Percentiles rank a stretch among this genome's conserved stretches.
Conservation (phyloP, 2,329 filamentous ascomycete genomes). For the Verticillium longisporum region DNA sequence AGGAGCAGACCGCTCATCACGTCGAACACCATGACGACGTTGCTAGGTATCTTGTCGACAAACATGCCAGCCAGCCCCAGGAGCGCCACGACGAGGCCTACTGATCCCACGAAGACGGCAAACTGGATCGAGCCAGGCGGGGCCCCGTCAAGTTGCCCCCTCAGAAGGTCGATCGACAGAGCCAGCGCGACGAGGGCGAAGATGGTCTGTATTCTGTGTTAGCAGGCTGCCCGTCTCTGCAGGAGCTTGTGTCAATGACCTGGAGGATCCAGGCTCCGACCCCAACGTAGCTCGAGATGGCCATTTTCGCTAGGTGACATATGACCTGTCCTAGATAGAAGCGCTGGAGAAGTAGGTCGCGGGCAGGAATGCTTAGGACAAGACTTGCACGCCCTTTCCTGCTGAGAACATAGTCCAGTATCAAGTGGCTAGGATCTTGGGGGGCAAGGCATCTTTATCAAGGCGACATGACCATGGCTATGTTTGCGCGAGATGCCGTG, state of each 20-base stretch:
- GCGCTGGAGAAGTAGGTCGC: background rate
- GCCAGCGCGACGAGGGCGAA: constrained; percentile 9
- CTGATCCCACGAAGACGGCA: constrained; percentile 6
- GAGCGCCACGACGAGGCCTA: constrained; percentile 4
- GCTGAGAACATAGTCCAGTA: no score
- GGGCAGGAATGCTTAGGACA: no score
- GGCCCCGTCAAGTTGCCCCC: background rate
- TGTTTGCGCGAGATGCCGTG: no score
- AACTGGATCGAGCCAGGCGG: constrained; percentile 6
- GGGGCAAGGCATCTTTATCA: no score
- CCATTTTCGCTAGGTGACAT: background rate
- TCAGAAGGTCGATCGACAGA: constrained; percentile 4
- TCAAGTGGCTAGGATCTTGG: no score
- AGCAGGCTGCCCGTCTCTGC: background rate
- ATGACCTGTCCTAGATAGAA: background rate
- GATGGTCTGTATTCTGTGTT: background rate
- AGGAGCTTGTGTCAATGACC: background rate
- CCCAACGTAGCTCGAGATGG: background rate
- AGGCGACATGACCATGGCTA: no score
- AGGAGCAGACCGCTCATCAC: constrained; percentile 5
- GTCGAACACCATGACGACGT: constrained; percentile 6
- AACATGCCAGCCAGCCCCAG: constrained; percentile 2
- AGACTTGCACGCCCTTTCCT: no score
- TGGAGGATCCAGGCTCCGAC: constrained; percentile 6
- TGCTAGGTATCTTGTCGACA: constrained; percentile 6